phyloP scores from a whole-genome alignment of 805 yeast genomes.

The Pichia sporocuriosa region DNA sequence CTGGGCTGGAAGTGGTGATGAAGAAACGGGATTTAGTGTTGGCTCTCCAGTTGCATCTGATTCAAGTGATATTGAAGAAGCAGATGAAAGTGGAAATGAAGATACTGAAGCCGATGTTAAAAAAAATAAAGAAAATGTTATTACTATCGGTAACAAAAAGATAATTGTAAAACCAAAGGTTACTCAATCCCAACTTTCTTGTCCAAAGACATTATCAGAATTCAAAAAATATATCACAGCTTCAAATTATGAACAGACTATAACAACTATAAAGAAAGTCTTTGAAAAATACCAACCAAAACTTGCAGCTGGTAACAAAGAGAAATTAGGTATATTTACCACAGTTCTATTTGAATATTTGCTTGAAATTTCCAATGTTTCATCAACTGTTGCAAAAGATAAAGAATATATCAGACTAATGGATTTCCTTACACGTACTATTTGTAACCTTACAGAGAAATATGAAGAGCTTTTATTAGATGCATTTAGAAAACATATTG shows the following conservation, averaged over 20 bases:
- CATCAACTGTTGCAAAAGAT: constrained; percentile 16
- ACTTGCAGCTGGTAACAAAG: constrained; percentile 75
- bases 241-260: constrained; percentile 36
- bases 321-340: constrained; percentile 57
- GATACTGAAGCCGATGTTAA: constrained; percentile 26
- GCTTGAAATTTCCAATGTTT: constrained; percentile 37
- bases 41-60: constrained; percentile 37
- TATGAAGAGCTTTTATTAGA: constrained; percentile 60
- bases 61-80: constrained; percentile 28
- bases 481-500: constrained; percentile 51
- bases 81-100: constrained; percentile 26
- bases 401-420: constrained; percentile 28
- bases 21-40: constrained; percentile 39
- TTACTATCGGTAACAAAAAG: constrained; percentile 30
- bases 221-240: constrained; percentile 30
- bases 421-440: constrained; percentile 34
- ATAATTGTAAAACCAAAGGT: constrained; percentile 18
- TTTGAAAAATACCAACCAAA: constrained; percentile 65
- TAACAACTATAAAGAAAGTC: constrained; percentile 46
- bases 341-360: constrained; percentile 58
- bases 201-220: constrained; percentile 46
- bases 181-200: constrained; percentile 23
- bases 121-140: constrained; percentile 17
- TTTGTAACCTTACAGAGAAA: constrained; percentile 56
- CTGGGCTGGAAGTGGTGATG: constrained; percentile 52